These are phyloP conservation scores for Fragaria iinumae DNA, from an alignment of 306 rosid genomes.

Conservation along the genomic window DNA sequence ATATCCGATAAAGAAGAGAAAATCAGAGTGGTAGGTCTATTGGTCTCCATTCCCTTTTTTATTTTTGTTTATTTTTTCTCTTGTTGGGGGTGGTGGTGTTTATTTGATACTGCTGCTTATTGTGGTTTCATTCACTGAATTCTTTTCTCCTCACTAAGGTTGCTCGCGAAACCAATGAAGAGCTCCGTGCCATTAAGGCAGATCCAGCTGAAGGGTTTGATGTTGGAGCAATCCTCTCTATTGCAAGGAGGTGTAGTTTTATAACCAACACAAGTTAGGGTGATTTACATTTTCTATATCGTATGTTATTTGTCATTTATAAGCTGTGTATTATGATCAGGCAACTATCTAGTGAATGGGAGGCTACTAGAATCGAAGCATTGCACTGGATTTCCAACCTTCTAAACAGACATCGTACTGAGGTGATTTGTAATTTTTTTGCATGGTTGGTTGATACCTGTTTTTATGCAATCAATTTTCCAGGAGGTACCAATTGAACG, in stretches of 20 bases:
- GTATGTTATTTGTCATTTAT: constrained; percentile 3
- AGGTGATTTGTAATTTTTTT: constrained; percentile 51
- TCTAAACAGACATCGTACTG: constrained; percentile 67
- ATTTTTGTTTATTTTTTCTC: neutral
- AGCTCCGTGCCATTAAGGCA: constrained; percentile 76
- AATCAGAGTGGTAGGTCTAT: constrained; percentile 82
- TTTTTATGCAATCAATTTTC: constrained; percentile 7
- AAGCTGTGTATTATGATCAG: constrained; percentile 52
- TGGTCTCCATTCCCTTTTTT: constrained; percentile 11
- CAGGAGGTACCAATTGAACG: neutral
- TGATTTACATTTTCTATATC: constrained; percentile 21
- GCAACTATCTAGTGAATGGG: constrained; percentile 86
- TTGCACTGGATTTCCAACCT: constrained; percentile 95
- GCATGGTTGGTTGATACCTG: constrained; percentile 11
- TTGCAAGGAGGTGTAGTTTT: constrained; percentile 76
- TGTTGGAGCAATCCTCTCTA: constrained; percentile 75
- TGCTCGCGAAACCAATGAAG: constrained; percentile 98
- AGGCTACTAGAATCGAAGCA: constrained; percentile 94
- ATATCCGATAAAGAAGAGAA: constrained; percentile 99
- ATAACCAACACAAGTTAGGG: constrained; percentile 28
- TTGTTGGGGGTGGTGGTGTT: neutral
- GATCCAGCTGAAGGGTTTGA: constrained; percentile 88
- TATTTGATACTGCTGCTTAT: neutral
- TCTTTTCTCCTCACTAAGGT: constrained; percentile 41
- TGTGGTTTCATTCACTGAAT: neutral